Conservation (phyloP, 441 rosid species). For the Lepidium campestre region DNA sequence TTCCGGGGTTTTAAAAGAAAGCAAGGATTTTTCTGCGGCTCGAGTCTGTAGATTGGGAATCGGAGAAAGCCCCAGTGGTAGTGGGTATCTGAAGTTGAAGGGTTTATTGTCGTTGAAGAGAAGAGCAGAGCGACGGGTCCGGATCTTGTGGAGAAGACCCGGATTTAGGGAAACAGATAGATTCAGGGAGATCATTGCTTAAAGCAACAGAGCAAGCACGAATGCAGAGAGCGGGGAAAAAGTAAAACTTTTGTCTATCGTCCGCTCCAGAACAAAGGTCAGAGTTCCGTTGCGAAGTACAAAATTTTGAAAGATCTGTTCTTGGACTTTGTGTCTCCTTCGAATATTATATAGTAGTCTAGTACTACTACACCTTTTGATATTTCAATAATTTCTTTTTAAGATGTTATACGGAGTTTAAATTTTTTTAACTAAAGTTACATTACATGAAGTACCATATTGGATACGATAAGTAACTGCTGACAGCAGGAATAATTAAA, state of each 20-base stretch:
- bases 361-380: too few relatives aligned
- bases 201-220: background rate
- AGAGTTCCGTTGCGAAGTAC: constrained; percentile 29
- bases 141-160: constrained; percentile 31
- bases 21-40: constrained; percentile 2
- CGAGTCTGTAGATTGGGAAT: constrained; percentile 32
- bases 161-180: constrained; percentile 30
- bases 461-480: too few relatives aligned
- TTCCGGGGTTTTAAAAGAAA: constrained; percentile 15
- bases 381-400: too few relatives aligned
- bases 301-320: too few relatives aligned
- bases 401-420: too few relatives aligned
- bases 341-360: too few relatives aligned
- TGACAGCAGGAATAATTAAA: too few relatives aligned
- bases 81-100: constrained; percentile 21
- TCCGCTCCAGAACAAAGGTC: constrained; percentile 15
- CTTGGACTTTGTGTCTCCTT: too few relatives aligned
- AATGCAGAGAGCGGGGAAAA: constrained; percentile 7
- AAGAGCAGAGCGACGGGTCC: constrained; percentile 22
- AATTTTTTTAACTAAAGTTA: too few relatives aligned
- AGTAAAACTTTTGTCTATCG: constrained; percentile 3
- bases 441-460: too few relatives aligned
- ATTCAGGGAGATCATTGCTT: constrained; percentile 28
- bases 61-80: constrained; percentile 36
- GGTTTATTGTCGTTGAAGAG: constrained; percentile 24